Conservation (phyloP, 2,329 filamentous ascomycete species). For the Calonectria pseudoturangicola region DNA sequence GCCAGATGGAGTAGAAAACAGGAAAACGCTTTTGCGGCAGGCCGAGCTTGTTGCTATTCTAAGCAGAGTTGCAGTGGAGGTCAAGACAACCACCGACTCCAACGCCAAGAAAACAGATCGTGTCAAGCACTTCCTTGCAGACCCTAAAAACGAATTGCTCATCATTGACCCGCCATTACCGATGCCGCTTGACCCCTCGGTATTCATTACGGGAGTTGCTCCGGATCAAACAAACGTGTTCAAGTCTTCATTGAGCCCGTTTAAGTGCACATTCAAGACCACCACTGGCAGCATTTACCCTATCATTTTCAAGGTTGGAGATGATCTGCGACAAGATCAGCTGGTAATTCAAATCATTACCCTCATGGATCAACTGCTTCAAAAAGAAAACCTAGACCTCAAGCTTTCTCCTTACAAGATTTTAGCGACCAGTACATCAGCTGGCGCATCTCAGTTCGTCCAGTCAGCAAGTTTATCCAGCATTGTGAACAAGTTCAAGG, state of each 20-base stretch:
- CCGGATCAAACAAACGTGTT: constrained; percentile 93
- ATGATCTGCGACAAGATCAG: constrained; percentile 97
- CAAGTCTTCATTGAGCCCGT: constrained; percentile 94
- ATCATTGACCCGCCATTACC: constrained; percentile 90
- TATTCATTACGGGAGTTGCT: constrained; percentile 86
- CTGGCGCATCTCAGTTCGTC: constrained; percentile 95
- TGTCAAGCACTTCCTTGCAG: constrained; percentile 88
- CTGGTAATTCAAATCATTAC: constrained; percentile 98
- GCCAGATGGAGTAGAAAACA: constrained; percentile 81
- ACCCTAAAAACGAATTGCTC: constrained; percentile 92
- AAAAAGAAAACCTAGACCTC: constrained; percentile 96
- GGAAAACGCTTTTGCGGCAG: constrained; percentile 87
- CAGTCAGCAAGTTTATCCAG: constrained; percentile 89
- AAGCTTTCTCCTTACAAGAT: constrained; percentile 98
- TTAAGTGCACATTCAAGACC: constrained; percentile 93
- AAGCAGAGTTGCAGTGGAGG: constrained; percentile 91
- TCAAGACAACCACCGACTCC: constrained; percentile 86
- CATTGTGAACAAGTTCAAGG: constrained; percentile 88
- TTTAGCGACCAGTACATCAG: constrained; percentile 90
- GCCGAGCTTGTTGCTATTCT: constrained; percentile 92
- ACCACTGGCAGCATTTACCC: constrained; percentile 86
- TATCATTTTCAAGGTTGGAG: constrained; percentile 97
- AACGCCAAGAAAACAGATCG: constrained; percentile 88
- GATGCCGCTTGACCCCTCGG: constrained; percentile 89
- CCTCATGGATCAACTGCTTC: constrained; percentile 95